Conservation (phyloP, 1,284 basidiomycete genomes). For the Uromyces viciae-fabae region DNA sequence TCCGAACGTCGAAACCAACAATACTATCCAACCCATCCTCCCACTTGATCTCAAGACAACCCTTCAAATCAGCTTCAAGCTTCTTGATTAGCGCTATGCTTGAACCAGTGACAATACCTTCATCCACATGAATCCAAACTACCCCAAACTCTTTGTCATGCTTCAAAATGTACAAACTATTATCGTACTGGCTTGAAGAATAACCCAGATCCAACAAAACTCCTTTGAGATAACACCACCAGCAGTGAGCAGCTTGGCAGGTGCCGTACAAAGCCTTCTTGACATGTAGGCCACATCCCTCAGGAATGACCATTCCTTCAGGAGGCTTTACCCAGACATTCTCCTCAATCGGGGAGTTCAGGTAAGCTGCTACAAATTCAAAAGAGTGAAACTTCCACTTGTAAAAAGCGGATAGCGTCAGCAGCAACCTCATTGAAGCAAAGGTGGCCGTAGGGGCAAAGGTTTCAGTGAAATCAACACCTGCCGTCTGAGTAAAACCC, state of each 20-base stretch:
- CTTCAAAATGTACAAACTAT: neutral
- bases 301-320: neutral
- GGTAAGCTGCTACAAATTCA: neutral
- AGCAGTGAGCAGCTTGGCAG: neutral
- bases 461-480: no score
- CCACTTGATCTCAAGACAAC: constrained; percentile 2
- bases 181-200: neutral
- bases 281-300: neutral
- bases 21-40: neutral
- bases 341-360: constrained; percentile 7
- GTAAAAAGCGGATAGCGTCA: no score
- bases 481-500: no score
- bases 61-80: neutral
- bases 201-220: neutral
- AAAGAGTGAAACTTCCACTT: constrained; percentile 4
- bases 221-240: neutral
- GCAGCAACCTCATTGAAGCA: no score
- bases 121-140: constrained; percentile 26
- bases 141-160: neutral
- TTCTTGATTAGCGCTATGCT: neutral
- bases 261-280: constrained; percentile 30
- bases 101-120: neutral
- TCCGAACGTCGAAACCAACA: neutral
- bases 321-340: constrained; percentile 12
- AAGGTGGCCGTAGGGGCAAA: no score